Base-by-base conservation (phyloP, 306 rosid species). In the Astragalus membranaceus region DNA sequence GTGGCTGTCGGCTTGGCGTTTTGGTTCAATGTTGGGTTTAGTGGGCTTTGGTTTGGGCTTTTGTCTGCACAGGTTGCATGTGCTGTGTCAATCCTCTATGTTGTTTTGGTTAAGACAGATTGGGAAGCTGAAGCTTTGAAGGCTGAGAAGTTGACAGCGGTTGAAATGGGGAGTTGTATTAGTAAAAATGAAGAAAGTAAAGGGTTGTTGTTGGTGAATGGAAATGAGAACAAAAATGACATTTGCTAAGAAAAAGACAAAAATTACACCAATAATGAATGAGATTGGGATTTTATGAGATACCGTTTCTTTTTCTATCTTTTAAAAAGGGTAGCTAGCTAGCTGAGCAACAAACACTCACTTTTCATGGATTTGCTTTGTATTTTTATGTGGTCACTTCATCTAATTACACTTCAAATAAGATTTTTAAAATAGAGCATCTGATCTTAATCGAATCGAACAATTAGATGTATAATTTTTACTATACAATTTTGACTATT, bases 41-140 rank as follows among this genome's bases (percentile, higher is more conserved):
- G 86, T 0, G 99, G 99, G 83, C 92, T 94, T 1, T 91, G 97
- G 99, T 79, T 87, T 10, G 99, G 99, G 60, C 96, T 94, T 14
- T 52, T 88, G 6, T 84, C 99, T 2, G 97, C 99, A 7, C 97
- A 94, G 41, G 75, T 80, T 36, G 96, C 95, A 2, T 88, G 99
- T 61, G 99, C 77, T 0, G 68, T 87, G 57, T 90, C 97, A 7
- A 79, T 94, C 57, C 77, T 94, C 2, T 87, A 90, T 47, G 91
- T 78, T 5, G 95, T 90, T 42, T 20, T 94, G 23, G 65, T 60
- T 7, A 60, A 69, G 7, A 94, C 99, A 1, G 86, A 94, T 74
- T 94, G 99, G 99, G 97, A 87, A 51, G 92, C 83, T 2, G 97
- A 94, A 85, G 89, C 91, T 32, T 41, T 86, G 69, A 91, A 81